Conservation (phyloP, 306 rosid genomes). For the Rosa multiflora region DNA sequence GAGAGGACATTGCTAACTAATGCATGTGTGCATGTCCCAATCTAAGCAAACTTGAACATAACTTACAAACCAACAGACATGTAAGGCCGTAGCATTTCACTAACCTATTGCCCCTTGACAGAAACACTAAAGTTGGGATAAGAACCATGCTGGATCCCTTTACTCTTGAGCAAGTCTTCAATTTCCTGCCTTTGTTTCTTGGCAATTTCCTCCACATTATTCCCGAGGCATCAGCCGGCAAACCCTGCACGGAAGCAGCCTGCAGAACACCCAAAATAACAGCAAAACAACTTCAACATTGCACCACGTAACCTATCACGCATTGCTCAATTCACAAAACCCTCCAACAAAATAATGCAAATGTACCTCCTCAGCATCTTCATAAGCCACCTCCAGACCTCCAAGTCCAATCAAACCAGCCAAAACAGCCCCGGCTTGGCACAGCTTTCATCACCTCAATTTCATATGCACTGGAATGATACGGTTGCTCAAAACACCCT, state of each 20-base stretch:
- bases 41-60: background rate
- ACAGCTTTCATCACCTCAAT: slow-evolving; percentile 25
- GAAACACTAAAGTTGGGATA: slow-evolving; percentile 65
- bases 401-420: slow-evolving; percentile 59
- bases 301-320: background rate
- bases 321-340: background rate
- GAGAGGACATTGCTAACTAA: background rate
- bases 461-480: slow-evolving; percentile 26
- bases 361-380: slow-evolving; percentile 55
- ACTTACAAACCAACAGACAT: background rate
- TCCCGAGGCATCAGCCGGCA: slow-evolving; percentile 31
- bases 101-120: slow-evolving; percentile 73
- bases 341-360: background rate
- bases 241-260: slow-evolving; percentile 28
- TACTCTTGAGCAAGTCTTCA: slow-evolving; percentile 48
- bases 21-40: background rate
- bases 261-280: slow-evolving; percentile 10
- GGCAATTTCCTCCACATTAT: slow-evolving; percentile 48
- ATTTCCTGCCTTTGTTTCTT: slow-evolving; percentile 54
- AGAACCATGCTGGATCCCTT: slow-evolving; percentile 51
- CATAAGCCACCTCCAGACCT: slow-evolving; percentile 40
- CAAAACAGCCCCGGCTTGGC: slow-evolving; percentile 32
- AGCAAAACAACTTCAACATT: slow-evolving; percentile 13
- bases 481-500: slow-evolving; percentile 30
- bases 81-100: background rate